Percentiles rank a stretch among this genome's conserved stretches.
Evolutionary conservation across 2,329 filamentous ascomycete species (phyloP).

Genomic region (Penicillium sclerotigenum): DNA sequence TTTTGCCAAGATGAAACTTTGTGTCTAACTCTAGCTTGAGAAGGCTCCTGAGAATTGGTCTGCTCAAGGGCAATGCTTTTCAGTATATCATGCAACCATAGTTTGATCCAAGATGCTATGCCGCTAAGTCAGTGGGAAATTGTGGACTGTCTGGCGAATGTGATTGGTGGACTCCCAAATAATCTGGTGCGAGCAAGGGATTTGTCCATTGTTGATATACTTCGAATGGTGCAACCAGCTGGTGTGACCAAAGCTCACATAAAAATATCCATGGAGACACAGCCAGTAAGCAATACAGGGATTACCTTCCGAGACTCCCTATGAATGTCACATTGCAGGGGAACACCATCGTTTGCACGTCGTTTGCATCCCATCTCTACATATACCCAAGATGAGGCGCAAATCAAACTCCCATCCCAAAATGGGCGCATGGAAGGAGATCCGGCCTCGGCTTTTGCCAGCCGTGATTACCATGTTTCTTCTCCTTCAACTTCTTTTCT

Average conservation of each 20-base stretch:
- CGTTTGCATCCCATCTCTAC: neutral
- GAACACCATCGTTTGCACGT: neutral
- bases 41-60: no score
- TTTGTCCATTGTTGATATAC: neutral
- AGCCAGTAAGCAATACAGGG: neutral
- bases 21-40: no score
- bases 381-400: neutral
- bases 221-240: neutral
- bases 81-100: neutral
- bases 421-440: neutral
- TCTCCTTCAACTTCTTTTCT: constrained; percentile 14
- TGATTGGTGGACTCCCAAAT: neutral
- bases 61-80: no score
- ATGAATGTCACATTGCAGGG: neutral
- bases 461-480: constrained; percentile 4
- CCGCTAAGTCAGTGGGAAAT: neutral
- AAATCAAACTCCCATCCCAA: neutral
- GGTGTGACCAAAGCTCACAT: neutral
- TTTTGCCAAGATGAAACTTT: no score
- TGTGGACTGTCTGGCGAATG: no score
- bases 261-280: neutral
- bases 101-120: neutral
- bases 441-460: neutral
- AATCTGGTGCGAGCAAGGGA: neutral
- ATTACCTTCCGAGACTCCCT: neutral